phyloP scores from a whole-genome alignment of 2,329 filamentous ascomycete species.

The Alternaria solani region DNA sequence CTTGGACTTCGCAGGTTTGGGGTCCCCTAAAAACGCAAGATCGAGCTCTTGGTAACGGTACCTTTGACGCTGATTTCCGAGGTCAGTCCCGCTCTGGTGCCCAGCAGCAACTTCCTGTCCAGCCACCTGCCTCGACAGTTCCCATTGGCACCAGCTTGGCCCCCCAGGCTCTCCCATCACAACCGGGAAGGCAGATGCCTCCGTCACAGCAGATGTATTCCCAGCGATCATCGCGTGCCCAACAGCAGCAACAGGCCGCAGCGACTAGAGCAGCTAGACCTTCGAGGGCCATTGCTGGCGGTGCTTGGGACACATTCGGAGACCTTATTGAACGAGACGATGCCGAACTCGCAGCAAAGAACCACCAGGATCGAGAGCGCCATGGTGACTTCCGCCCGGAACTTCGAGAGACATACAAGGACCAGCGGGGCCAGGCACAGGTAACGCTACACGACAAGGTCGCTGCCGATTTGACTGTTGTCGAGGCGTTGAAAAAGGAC shows the following conservation, averaged over 20 bases:
- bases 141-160: constrained; percentile 35
- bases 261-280: constrained; percentile 31
- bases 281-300: constrained; percentile 41
- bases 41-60: constrained; percentile 78
- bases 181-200: constrained; percentile 28
- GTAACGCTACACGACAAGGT: constrained; percentile 40
- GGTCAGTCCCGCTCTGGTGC: constrained; percentile 53
- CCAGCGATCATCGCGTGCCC: constrained; percentile 25
- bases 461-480: constrained; percentile 21
- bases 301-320: constrained; percentile 45
- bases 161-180: constrained; percentile 24
- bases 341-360: constrained; percentile 30
- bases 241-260: constrained; percentile 17
- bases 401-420: constrained; percentile 44
- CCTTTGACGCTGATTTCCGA: constrained; percentile 71
- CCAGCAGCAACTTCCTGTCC: constrained; percentile 39
- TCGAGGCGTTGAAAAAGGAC: constrained; percentile 36
- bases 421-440: constrained; percentile 41
- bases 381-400: constrained; percentile 44
- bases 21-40: constrained; percentile 73
- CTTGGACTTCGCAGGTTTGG: constrained; percentile 69
- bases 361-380: constrained; percentile 40
- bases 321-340: constrained; percentile 44
- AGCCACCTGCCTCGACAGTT: constrained; percentile 33
- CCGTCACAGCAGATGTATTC: constrained; percentile 33